phyloP scores from a whole-genome alignment of 257 asterid genomes.

The Lycium barbarum region DNA sequence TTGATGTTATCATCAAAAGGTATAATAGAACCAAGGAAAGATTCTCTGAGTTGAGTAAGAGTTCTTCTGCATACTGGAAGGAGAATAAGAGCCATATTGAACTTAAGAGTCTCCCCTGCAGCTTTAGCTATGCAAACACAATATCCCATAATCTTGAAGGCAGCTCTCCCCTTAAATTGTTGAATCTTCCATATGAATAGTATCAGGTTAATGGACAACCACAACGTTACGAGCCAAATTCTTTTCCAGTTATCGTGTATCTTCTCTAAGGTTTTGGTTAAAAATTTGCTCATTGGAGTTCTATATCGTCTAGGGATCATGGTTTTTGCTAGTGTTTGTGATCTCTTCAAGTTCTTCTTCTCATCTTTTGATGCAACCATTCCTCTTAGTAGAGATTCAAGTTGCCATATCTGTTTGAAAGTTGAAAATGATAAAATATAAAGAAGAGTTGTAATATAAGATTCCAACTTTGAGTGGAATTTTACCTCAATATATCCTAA shows the following conservation, averaged over 20 bases:
- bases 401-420: conserved; percentile 81
- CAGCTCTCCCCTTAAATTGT: conserved; percentile 46
- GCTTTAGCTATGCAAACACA: conserved; percentile 84
- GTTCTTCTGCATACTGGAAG: conserved; percentile 84
- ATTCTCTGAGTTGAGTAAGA: conserved; percentile 67
- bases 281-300: conserved; percentile 69
- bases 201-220: conserved; percentile 54
- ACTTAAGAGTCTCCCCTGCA: conserved; percentile 75
- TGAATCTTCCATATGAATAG: conserved; percentile 66
- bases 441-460: background rate
- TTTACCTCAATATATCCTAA: conserved; percentile 82
- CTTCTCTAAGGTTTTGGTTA: conserved; percentile 49
- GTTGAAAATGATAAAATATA: background rate
- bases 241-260: conserved; percentile 70
- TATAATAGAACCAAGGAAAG: conserved; percentile 60
- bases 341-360: conserved; percentile 33
- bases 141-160: conserved; percentile 74
- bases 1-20: conserved; percentile 92
- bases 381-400: conserved; percentile 77
- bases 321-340: conserved; percentile 69
- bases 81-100: conserved; percentile 90
- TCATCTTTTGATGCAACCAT: conserved; percentile 57
- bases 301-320: conserved; percentile 85
- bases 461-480: background rate
- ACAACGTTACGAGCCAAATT: conserved; percentile 60